These are phyloP conservation scores for Cyclotella sp. DNA, from an alignment of 108 stramenopile genomes.

Conservation along the genomic window DNA sequence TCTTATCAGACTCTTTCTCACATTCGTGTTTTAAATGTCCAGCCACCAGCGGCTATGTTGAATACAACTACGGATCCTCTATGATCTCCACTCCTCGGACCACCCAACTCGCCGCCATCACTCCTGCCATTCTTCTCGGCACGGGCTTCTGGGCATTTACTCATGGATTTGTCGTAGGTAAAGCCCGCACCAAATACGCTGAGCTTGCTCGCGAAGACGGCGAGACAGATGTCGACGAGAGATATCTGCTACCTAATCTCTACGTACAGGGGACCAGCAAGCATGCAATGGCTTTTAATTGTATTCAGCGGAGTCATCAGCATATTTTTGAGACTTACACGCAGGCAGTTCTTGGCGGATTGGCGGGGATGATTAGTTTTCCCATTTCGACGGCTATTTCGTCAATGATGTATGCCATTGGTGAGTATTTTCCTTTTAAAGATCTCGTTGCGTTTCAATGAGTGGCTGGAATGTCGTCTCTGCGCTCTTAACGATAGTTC, in stretches of 20 bases:
- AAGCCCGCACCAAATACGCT: conserved; percentile 57
- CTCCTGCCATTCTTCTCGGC: conserved; percentile 55
- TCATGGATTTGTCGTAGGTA: conserved; percentile 60
- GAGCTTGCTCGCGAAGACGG: conserved; percentile 69
- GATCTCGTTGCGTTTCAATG: background rate
- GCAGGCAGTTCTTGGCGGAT: conserved; percentile 21
- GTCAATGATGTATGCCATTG: conserved; percentile 39
- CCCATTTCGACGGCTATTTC: conserved; percentile 41
- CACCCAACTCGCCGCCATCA: conserved; percentile 37
- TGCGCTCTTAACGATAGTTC: no score
- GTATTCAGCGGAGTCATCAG: conserved; percentile 68
- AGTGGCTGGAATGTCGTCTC: no score
- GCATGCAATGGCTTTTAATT: conserved; percentile 66
- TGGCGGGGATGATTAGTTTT: conserved; percentile 40
- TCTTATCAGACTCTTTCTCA: background rate
- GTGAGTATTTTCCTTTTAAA: conserved; percentile 8
- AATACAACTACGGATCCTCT: conserved; percentile 15
- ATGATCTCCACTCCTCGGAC: background rate
- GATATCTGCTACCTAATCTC: conserved; percentile 63
- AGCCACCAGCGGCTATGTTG: conserved; percentile 27
- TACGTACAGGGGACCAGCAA: conserved; percentile 67
- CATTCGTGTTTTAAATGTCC: conserved; percentile 3
- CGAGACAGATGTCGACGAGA: conserved; percentile 59
- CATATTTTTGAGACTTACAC: conserved; percentile 71
- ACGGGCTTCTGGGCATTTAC: conserved; percentile 55